Evolutionary conservation across 345 rosid species (phyloP).

Genomic region (Syzygium aqueum): DNA sequence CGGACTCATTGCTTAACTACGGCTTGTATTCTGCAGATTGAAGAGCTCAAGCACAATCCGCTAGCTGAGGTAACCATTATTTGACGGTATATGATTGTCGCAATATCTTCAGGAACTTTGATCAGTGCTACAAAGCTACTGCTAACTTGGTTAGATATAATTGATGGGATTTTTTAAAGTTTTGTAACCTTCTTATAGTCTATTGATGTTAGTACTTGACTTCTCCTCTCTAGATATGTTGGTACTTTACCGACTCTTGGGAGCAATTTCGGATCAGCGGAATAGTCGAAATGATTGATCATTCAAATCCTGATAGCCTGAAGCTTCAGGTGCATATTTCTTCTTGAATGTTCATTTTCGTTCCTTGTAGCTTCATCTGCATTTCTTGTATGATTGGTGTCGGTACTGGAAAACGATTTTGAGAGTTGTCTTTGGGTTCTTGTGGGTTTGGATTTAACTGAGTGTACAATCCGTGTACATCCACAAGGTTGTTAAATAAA

Average conservation of each 20-base stretch:
- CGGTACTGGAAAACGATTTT: not conserved
- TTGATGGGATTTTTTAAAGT: not conserved
- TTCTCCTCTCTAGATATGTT: slow-evolving; percentile 41
- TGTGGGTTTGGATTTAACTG: not conserved
- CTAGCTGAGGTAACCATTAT: slow-evolving; percentile 57
- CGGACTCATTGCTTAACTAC: not conserved
- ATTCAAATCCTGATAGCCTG: slow-evolving; percentile 39
- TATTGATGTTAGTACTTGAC: not conserved
- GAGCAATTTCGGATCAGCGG: slow-evolving; percentile 90
- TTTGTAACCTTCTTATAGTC: not conserved
- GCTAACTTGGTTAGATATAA: not conserved
- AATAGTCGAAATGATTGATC: slow-evolving; percentile 62
- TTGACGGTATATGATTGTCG: not conserved
- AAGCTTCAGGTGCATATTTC: slow-evolving; percentile 51
- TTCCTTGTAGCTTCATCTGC: not conserved
- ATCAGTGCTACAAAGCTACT: not conserved
- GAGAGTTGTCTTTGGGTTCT: not conserved
- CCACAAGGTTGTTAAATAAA: not conserved
- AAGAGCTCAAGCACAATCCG: slow-evolving; percentile 72
- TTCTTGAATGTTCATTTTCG: not conserved
- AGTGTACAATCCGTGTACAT: not conserved
- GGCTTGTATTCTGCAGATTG: slow-evolving; percentile 36
- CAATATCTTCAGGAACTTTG: not conserved
- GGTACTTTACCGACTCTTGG: slow-evolving; percentile 87
- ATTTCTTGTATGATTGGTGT: not conserved